Evolutionary conservation across 164 flowering plant species (phyloP), one percentile per base, ranked within the genome.

Genomic region (Annona squamosa): DNA sequence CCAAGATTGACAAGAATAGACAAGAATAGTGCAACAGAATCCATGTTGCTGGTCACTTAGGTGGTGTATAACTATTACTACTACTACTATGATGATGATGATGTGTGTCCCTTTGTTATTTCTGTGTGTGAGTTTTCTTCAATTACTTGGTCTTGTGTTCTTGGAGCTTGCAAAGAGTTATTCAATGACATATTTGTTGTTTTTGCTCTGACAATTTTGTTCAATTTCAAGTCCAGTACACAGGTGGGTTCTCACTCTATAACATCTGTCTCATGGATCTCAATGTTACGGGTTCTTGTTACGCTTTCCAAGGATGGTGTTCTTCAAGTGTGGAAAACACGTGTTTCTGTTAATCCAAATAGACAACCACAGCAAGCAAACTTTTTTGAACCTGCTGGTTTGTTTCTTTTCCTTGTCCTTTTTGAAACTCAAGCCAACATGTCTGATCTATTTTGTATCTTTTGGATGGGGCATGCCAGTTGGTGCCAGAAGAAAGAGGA

Each of bases 221-320:
- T 79, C 56, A 61, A 59, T 71, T 80, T 64, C 62, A 64, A 76
- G 59, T 81, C 69, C 90, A 96, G 99, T 72, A 90, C 87, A 10
- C 99, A 96, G 80, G 97, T 90, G 69, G 98, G 99, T 67, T 91
- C 95, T 16, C 97, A 93, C 74, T 91, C 99, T 75, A 90, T 96
- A 57, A 85, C 86, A 71, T 87, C 92, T 72, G 76, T 89, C 78
- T 82, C 95, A 71, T 96, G 99, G 99, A 85, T 93, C 12, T 85
- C 99, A 26, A 73, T 82, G 82, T 74, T 88, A 79, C 89, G 91
- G 69, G 74, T 89, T 70, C 90, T 96, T 80, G 88, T 86, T 64
- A 96, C 97, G 59, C 85, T 93, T 69, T 89, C 95, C 5, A 96
- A 87, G 82, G 99, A 96, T 84, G 99, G 99, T 62, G 77, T 82